phyloP scores from a whole-genome alignment of 768 basidiomycete genomes.

The Boletus rex-veris region DNA sequence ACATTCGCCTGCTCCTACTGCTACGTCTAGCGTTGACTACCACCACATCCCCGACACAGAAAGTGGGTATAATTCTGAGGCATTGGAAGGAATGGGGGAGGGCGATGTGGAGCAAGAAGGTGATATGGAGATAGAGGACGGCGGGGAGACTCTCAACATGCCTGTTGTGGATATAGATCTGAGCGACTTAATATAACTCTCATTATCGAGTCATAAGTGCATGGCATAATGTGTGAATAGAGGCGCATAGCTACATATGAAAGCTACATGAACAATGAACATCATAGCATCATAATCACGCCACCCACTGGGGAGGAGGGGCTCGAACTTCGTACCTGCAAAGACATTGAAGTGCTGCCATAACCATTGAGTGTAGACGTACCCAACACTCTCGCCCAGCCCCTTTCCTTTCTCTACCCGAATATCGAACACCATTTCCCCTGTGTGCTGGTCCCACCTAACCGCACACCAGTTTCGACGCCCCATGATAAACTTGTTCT shows the following conservation, averaged over 20 bases:
- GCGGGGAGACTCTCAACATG: constrained; percentile 15
- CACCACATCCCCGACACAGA: constrained; percentile 38
- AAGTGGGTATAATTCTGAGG: constrained; percentile 57
- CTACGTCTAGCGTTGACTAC: constrained; percentile 46
- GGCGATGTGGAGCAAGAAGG: constrained; percentile 26
- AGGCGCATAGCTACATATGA: neutral
- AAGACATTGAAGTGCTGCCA: neutral
- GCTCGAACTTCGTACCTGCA: constrained; percentile 42
- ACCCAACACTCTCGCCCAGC: constrained; percentile 77
- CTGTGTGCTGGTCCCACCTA: constrained; percentile 50
- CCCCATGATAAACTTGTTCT: constrained; percentile 83
- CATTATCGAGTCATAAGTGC: neutral
- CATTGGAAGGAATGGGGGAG: constrained; percentile 29
- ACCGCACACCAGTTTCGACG: constrained; percentile 84
- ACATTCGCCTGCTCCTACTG: constrained; percentile 51
- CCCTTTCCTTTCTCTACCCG: constrained; percentile 86
- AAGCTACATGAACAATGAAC: neutral
- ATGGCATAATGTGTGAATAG: neutral
- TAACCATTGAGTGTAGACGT: constrained; percentile 19
- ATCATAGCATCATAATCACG: constrained; percentile 13
- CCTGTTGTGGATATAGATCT: constrained; percentile 30
- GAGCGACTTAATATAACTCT: constrained; percentile 20
- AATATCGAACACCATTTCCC: constrained; percentile 77
- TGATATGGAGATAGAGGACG: constrained; percentile 24
- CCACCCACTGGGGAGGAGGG: constrained; percentile 42